Base-by-base conservation (phyloP, 139 green algal genomes). In the Micromonas pusilla region DNA sequence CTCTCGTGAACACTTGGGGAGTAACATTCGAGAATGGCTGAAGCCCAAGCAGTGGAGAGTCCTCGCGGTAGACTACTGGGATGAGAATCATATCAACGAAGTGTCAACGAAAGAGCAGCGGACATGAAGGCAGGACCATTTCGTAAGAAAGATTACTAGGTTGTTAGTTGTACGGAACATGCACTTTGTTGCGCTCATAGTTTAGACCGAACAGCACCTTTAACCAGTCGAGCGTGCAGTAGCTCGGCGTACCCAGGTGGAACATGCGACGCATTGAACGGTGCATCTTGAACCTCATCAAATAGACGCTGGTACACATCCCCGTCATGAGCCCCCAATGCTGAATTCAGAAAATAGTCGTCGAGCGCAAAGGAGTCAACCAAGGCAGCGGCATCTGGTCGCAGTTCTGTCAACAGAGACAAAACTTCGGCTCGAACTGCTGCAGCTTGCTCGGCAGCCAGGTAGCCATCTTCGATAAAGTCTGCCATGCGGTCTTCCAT, bases 321-420 rank as follows among this genome's bases (percentile, higher is more conserved):
- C 23, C 79, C 79, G 36, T 83, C 79, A 0, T 65, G 13, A 1
- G 52, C 32, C 13, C 79, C 79, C 23, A 83, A 52, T 2, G 79
- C 75, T 9, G 70, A 81, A 39, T 83, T 83, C 0, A 83, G 60
- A 33, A 76, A 79, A 57, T 80, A 83, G 28, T 83, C 79, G 60
- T 73, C 2, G 13, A 78, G 60, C 16, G 30, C 70, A 1, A 83
- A 83, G 26, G 71, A 70, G 53, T 83, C 79, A 0, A 82, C 79
- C 31, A 83, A 33, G 3, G 68, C 67, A 33, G 75, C 72, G 16
- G 68, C 79, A 30, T 83, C 79, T 13, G 71, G 57, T n/a, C 79
- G 16, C 2, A 78, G 26, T 31, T 78, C 72, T 32, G 53, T 21
- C 31, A 78, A 52, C 4, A 78, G 72, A 9, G 16, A 4, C 45